phyloP scores from a whole-genome alignment of 129 eudicot genomes.

The Daucus carota region DH1_v3.0 NC_030389.2:43883001-43883500 shows the following conservation, averaged over 20 bases:
- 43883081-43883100: neutral
- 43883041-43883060: slow-evolving; percentile 2
- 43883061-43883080: neutral
- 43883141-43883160: neutral
- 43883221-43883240: slow-evolving; percentile 36
- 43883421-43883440: slow-evolving; percentile 21
- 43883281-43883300: slow-evolving; percentile 44
- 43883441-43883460: slow-evolving; percentile 41
- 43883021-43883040: neutral
- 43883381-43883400: slow-evolving; percentile 49
- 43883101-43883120: slow-evolving; percentile 16
- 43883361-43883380: slow-evolving; percentile 46
- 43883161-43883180: neutral
- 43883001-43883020: neutral
- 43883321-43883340: slow-evolving; percentile 36
- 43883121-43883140: slow-evolving; percentile 15
- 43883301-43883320: slow-evolving; percentile 33
- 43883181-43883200: slow-evolving; percentile 12
- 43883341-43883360: slow-evolving; percentile 57
- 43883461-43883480: slow-evolving; percentile 27
- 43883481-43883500: slow-evolving; percentile 20
- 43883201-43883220: slow-evolving; percentile 20
- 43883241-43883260: slow-evolving; percentile 29
- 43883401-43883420: slow-evolving; percentile 17
- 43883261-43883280: slow-evolving; percentile 33